Base-by-base conservation (phyloP, 108 stramenopile species). In the Skeletonema marinoi region DNA sequence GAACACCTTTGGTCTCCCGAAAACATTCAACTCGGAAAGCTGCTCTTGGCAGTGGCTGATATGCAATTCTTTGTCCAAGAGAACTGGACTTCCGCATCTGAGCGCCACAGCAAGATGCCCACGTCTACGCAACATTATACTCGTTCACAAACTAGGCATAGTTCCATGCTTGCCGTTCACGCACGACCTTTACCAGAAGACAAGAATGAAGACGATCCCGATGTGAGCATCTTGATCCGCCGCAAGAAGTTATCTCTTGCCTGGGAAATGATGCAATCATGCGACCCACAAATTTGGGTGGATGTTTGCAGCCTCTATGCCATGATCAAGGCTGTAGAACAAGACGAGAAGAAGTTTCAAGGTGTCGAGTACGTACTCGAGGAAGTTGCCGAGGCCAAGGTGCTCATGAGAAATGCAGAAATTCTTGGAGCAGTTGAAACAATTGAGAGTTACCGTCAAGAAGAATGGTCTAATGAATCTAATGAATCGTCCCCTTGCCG, bases 51-150 rank as follows among this genome's bases (percentile, higher is more conserved):
- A 36, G 80, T 71, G 5, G 69, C 62, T 13, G 69, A 75, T n/a
- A 71, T 81, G 69, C 73, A 75, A 32, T 81, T 64, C 36, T 81
- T 81, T 62, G 48, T 68, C n/a, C 39, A 66, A 9, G 60, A 60
- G 32, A 51, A 81, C 32, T 81, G 80, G 80, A 81, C 80, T 2
- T 81, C 80, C 5, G 80, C 80, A 32, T 73, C 70, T 41, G 62
- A 54, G 25, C 66, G 80, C 6, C 80, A 81, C 50, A 29, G 36
- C 13, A n/a, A 60, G 12, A 74, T 81, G 61, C 80, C 80, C 13
- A 38, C 74, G 41, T 65, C 69, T 25, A 46, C 51, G 35, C 60
- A 70, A 50, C 80, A 81, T 69, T 81, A 62, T 36, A 58, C 35
- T 50, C 66, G 80, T 51, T 19, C 74, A n/a, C 74, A 74, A 51